These are phyloP conservation scores for Leccinum ochraceum DNA, from an alignment of 768 basidiomycete species.

Conservation along the genomic window DNA sequence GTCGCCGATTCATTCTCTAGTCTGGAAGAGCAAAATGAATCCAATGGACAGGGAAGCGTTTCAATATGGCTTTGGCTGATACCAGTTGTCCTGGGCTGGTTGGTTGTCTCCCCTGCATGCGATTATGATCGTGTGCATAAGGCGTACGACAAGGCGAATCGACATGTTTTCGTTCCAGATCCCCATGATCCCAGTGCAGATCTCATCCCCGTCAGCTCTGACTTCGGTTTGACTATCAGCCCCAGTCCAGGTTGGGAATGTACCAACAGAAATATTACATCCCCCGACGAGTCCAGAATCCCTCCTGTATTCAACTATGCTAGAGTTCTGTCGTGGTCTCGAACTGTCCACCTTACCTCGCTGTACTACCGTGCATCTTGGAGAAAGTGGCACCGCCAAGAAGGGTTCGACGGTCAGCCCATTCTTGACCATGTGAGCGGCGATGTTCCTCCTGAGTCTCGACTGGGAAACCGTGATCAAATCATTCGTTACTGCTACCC, in stretches of 20 bases:
- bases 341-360: slow-evolving; percentile 15
- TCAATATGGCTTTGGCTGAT: slow-evolving; percentile 47
- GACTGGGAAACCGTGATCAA: slow-evolving; percentile 22
- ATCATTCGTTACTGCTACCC: slow-evolving; percentile 23
- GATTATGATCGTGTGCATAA: slow-evolving; percentile 33
- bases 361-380: slow-evolving; percentile 20
- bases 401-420: slow-evolving; percentile 1
- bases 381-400: neutral
- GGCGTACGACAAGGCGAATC: slow-evolving; percentile 18
- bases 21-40: slow-evolving; percentile 23
- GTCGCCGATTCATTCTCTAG: slow-evolving; percentile 19
- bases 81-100: slow-evolving; percentile 42
- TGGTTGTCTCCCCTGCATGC: slow-evolving; percentile 42
- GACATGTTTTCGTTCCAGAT: neutral
- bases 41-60: slow-evolving; percentile 40
- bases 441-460: slow-evolving; percentile 11
- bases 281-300: slow-evolving; percentile 25
- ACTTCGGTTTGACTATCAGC: slow-evolving; percentile 21
- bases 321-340: slow-evolving; percentile 23
- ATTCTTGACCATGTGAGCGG: slow-evolving; percentile 1
- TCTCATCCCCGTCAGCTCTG: neutral
- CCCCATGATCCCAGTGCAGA: neutral
- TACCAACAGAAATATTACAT: neutral
- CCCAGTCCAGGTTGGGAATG: slow-evolving; percentile 4
- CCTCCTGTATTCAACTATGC: slow-evolving; percentile 31